These are phyloP conservation scores for Colletotrichum sp. DNA, from an alignment of 2,329 filamentous ascomycete genomes.

Conservation along the genomic window DNA sequence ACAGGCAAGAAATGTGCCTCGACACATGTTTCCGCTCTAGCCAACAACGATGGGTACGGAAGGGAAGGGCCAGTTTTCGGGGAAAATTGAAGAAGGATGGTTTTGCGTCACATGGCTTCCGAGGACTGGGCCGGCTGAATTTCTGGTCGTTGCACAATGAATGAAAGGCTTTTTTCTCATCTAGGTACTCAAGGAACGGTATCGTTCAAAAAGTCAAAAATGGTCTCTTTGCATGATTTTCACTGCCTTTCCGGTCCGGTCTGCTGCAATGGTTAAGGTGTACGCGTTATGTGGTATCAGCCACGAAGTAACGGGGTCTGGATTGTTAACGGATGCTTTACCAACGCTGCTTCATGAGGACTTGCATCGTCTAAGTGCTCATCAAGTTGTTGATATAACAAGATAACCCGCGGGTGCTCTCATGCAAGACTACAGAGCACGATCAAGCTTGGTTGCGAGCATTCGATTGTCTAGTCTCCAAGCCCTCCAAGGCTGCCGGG, in stretches of 20 bases:
- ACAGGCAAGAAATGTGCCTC: conserved; percentile 15
- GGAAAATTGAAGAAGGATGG: conserved; percentile 15
- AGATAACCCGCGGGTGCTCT: too few species aligned
- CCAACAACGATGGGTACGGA: conserved; percentile 14
- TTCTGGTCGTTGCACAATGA: conserved; percentile 23
- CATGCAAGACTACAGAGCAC: too few species aligned
- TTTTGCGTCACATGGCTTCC: conserved; percentile 19
- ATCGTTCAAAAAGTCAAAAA: conserved; percentile 23
- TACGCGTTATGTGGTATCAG: not conserved
- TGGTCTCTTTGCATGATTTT: conserved; percentile 22
- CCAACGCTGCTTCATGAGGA: too few species aligned
- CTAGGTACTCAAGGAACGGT: conserved; percentile 21
- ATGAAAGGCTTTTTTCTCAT: conserved; percentile 22
- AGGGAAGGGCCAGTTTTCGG: conserved; percentile 22
- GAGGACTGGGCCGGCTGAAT: conserved; percentile 21
- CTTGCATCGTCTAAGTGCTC: too few species aligned
- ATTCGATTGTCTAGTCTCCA: too few species aligned
- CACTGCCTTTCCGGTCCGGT: not conserved
- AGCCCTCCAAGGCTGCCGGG: too few species aligned
- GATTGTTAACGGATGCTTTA: too few species aligned
- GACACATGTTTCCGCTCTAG: conserved; percentile 21
- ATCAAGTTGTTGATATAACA: too few species aligned
- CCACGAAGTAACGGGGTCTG: not conserved
- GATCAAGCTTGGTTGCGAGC: too few species aligned
- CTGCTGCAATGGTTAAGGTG: not conserved